These are phyloP conservation scores for Phaseolus lunatus DNA, from an alignment of 306 rosid genomes.

Conservation along the genomic window DNA sequence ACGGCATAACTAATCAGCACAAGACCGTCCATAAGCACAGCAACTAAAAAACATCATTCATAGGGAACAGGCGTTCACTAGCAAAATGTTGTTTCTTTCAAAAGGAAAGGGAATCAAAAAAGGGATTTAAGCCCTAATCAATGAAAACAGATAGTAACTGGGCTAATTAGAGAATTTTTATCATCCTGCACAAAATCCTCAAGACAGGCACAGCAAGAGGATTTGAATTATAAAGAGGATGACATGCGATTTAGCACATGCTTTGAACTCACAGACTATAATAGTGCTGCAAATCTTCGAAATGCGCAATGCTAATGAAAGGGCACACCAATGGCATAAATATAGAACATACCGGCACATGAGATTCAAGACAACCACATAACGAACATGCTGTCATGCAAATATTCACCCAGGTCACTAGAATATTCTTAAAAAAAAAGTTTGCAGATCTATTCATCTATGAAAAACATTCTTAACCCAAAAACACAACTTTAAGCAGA, in stretches of 20 bases:
- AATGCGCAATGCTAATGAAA: conserved; percentile 51
- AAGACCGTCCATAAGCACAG: conserved; percentile 82
- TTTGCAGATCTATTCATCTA: neutral
- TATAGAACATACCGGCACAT: neutral
- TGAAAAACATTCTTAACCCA: neutral
- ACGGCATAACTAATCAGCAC: conserved; percentile 53
- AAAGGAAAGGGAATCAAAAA: neutral
- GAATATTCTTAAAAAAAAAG: neutral
- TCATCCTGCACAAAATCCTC: conserved; percentile 56
- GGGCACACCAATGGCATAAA: conserved; percentile 1
- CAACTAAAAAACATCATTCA: neutral
- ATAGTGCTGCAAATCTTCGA: conserved; percentile 76
- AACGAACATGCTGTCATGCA: too few species aligned
- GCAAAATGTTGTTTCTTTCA: neutral
- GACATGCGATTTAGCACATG: conserved; percentile 68
- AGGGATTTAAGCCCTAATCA: neutral
- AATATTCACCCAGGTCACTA: neutral
- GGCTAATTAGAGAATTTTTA: conserved; percentile 44
- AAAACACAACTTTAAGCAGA: neutral
- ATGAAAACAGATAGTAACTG: neutral
- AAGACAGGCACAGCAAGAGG: conserved; percentile 44
- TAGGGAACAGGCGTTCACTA: neutral
- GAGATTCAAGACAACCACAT: too few species aligned
- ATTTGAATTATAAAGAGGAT: conserved; percentile 24
- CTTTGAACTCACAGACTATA: conserved; percentile 66